A percentile compares a stretch with the other conserved stretches of the same genome.
Conservation (phyloP, 2,329 filamentous ascomycete species). For the Stagonosporopsis chrysanthemi region DNA sequence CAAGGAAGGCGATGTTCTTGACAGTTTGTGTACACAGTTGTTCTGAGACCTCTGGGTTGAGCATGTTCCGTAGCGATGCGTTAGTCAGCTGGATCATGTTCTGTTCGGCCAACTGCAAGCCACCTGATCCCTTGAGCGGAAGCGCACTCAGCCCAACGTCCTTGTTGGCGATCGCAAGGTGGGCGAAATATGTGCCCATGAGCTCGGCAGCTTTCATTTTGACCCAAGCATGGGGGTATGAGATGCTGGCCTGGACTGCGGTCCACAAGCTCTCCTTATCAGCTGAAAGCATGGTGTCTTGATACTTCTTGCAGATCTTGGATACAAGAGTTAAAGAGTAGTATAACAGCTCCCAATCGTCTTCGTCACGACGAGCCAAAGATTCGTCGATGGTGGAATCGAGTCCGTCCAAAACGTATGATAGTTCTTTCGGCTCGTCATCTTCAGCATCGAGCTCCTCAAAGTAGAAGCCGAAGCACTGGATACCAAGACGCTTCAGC, state of each 20-base stretch:
- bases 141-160: constrained; percentile 61
- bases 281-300: constrained; percentile 67
- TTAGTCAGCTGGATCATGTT: constrained; percentile 68
- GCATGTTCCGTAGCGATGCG: constrained; percentile 66
- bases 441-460: constrained; percentile 64
- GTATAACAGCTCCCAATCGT: constrained; percentile 76
- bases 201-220: constrained; percentile 79
- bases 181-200: constrained; percentile 77
- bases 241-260: constrained; percentile 71
- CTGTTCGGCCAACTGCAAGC: constrained; percentile 70
- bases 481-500: constrained; percentile 76
- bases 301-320: constrained; percentile 72
- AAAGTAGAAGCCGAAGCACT: constrained; percentile 84
- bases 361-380: constrained; percentile 58
- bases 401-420: constrained; percentile 62
- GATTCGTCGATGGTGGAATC: constrained; percentile 62
- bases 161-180: constrained; percentile 73
- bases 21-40: constrained; percentile 79
- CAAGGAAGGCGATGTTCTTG: constrained; percentile 84
- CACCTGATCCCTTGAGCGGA: constrained; percentile 73
- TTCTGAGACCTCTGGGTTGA: constrained; percentile 71
- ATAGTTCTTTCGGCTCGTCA: constrained; percentile 70
- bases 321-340: constrained; percentile 74
- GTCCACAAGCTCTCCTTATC: constrained; percentile 74
- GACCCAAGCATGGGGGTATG: constrained; percentile 75